A percentile compares a stretch with the other conserved stretches of the same genome.
Conservation (phyloP, 1,284 basidiomycete species). For the Gastroboletus turbinatus region DNA sequence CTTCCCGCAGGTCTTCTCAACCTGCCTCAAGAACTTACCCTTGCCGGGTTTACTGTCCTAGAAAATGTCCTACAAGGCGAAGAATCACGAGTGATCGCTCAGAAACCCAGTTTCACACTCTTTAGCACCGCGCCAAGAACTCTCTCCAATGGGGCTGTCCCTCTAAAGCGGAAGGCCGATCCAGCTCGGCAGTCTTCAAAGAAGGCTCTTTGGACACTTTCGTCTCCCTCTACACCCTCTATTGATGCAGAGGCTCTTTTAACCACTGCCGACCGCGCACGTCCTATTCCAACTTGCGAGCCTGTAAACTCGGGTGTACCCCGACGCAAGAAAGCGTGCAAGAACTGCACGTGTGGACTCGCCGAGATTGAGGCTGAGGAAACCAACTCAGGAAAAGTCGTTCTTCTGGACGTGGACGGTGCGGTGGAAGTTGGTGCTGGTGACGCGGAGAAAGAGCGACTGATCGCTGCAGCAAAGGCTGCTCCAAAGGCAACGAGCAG, state of each 20-base stretch:
- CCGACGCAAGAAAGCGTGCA: conserved; percentile 88
- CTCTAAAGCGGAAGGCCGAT: conserved; percentile 50
- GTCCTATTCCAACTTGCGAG: conserved; percentile 68
- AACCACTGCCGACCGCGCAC: conserved; percentile 68
- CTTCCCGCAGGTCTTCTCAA: conserved; percentile 43
- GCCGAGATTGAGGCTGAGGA: conserved; percentile 91
- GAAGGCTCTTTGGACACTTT: conserved; percentile 78
- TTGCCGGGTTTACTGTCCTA: conserved; percentile 62
- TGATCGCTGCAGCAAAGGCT: conserved; percentile 62
- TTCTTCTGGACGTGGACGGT: conserved; percentile 60
- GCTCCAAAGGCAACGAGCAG: conserved; percentile 89
- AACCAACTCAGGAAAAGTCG: conserved; percentile 54
- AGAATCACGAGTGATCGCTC: conserved; percentile 50
- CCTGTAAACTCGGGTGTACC: conserved; percentile 52
- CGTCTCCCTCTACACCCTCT: conserved; percentile 55
- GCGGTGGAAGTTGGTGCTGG: conserved; percentile 62
- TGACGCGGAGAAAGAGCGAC: conserved; percentile 61
- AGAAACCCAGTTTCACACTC: conserved; percentile 56
- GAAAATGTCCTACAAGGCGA: conserved; percentile 40
- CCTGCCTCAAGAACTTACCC: conserved; percentile 57
- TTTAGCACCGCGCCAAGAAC: conserved; percentile 30
- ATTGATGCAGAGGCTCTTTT: conserved; percentile 79
- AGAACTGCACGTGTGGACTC: conserved; percentile 90
- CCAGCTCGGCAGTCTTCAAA: conserved; percentile 64
- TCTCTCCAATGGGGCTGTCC: conserved; percentile 43